These are phyloP conservation scores for Oryza meridionalis DNA, from an alignment of 176 grass and related monocot species.

Conservation along the genomic window DNA sequence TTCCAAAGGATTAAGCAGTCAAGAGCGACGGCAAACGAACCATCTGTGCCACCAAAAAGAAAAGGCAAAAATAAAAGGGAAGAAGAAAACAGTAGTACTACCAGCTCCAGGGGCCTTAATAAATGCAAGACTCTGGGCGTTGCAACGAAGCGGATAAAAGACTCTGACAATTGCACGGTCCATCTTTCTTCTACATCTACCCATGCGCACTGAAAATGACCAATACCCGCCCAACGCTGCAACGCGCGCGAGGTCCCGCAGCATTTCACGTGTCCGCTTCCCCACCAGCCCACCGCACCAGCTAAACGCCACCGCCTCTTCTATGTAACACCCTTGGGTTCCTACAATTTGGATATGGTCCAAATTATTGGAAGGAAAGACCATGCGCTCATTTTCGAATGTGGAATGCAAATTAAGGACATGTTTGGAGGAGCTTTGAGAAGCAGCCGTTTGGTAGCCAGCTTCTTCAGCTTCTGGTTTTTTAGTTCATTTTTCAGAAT, in stretches of 20 bases:
- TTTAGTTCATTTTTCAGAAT: no score
- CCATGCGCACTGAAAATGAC: conserved; percentile 41
- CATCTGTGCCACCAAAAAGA: no score
- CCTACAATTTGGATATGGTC: neutral
- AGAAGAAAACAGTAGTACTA: neutral
- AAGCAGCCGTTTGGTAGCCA: no score
- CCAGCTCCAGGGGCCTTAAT: neutral
- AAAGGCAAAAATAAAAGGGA: no score
- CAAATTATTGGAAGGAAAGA: no score
- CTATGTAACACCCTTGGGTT: accelerated
- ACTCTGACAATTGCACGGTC: neutral
- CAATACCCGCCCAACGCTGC: conserved; percentile 1
- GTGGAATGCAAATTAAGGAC: no score
- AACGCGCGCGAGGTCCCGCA: neutral
- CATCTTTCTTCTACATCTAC: neutral
- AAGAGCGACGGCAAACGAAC: no score
- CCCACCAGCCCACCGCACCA: conserved; percentile 28
- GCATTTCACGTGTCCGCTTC: conserved; percentile 42
- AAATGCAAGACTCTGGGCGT: neutral
- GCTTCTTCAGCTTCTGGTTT: no score
- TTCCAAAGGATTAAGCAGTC: no score
- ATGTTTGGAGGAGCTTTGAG: no score
- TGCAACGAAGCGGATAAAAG: conserved; percentile 29
- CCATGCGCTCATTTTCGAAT: no score
- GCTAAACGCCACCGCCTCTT: neutral